phyloP scores from a whole-genome alignment of 495 filamentous ascomycete genomes.

The Emericellopsis terricola region DNA sequence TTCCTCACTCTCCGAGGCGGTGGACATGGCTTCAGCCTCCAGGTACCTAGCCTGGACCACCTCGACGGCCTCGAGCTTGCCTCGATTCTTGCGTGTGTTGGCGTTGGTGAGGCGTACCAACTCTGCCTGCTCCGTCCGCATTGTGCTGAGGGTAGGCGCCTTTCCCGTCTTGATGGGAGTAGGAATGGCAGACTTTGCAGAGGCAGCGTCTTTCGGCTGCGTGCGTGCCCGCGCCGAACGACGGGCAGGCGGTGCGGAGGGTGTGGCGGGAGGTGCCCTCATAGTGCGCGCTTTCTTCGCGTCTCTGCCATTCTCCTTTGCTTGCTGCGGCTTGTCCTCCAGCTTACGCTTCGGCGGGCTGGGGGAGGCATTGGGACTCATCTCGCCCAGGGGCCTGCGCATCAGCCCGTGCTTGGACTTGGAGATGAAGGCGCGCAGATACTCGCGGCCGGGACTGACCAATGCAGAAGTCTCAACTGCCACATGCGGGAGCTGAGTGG shows the following conservation, averaged over 20 bases:
- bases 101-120: not conserved
- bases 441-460: too few species aligned
- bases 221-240: not conserved
- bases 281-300: not conserved
- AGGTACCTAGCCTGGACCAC: not conserved
- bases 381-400: too few species aligned
- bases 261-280: too few species aligned
- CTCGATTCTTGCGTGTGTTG: slow-evolving; percentile 1
- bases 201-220: not conserved
- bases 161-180: not conserved
- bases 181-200: slow-evolving; percentile 1
- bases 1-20: not conserved
- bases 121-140: slow-evolving; percentile 1
- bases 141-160: not conserved
- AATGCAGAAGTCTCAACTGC: too few species aligned
- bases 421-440: too few species aligned
- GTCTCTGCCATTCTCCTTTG: not conserved
- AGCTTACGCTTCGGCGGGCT: not conserved
- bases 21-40: too few species aligned
- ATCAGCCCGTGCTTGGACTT: too few species aligned
- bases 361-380: not conserved
- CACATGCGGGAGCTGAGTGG: too few species aligned
- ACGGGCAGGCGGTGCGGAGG: not conserved
- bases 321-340: not conserved
- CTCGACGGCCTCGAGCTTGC: slow-evolving; percentile 1